Base-by-base conservation (phyloP, 1,284 basidiomycete genomes). In the Takashimella tepidaria region DNA sequence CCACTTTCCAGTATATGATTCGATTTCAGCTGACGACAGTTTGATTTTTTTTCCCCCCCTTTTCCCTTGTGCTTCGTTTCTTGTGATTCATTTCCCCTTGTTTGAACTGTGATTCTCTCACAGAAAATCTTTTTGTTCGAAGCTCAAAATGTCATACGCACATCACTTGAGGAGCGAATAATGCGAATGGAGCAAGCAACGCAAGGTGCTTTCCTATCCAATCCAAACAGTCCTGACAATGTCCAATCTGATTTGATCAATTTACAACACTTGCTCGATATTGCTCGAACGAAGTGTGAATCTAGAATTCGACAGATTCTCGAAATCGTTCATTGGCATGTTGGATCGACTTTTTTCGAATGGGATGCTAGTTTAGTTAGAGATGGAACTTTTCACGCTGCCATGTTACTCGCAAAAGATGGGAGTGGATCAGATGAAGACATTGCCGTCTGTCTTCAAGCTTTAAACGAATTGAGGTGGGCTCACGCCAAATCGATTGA, bases 361-460 rank as follows among this genome's bases (percentile, higher is more conserved):
- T 91, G 85, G 79, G 90, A 92, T 66, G 82, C 88, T 1, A 85
- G 86, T 21, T 79, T 91, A 4, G 84, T 89, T 42, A 82, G 87
- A 53, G 73, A 77, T 44, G 73, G 73, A 3, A 70, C 68, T 63
- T 92, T 85, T 77, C 89, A 85, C 63, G 87, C 88, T 1, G 89
- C 83, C 1, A 81, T 84, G 59, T 73, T 89, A 21, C 80, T 88
- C 12, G 86, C 85, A 37, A 59, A 63, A 19, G 76, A 72, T 41
- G 78, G 84, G 20, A 37, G 16, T 16, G 82, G 82, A 13, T 72
- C 79, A 21, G 83, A 86, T 47, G 86, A 88, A 22, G 86, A 87
- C 41, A 81, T 89, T 21, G 77, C 81, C 27, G 72, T 83, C 10
- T 91, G 87, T 63, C 74, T 92, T 0, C 78, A 81, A 19, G 87